Evolutionary conservation across 2,329 filamentous ascomycete genomes (phyloP).

Genomic region (Aspergillus brunneoviolaceus): DNA sequence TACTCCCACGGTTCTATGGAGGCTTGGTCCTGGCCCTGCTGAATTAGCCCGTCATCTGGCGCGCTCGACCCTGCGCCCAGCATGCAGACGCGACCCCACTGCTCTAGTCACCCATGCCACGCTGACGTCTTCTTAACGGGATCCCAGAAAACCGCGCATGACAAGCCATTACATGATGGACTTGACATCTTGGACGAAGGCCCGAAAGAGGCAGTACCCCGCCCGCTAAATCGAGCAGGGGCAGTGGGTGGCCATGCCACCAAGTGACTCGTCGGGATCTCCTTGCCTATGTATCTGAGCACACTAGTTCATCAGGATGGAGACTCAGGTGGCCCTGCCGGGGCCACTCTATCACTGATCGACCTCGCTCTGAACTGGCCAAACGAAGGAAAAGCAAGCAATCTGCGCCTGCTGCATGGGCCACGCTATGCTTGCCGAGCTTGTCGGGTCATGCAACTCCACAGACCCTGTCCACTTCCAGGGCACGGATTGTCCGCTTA

Average conservation of each 20-base stretch:
- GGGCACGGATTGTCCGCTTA: slow-evolving; percentile 14
- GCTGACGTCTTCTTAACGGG: slow-evolving; percentile 14
- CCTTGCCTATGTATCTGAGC: slow-evolving; percentile 14
- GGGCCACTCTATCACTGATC: slow-evolving; percentile 8
- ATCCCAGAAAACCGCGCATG: slow-evolving; percentile 14
- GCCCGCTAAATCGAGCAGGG: slow-evolving; percentile 13
- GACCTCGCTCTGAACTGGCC: neutral
- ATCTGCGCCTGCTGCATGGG: slow-evolving; percentile 14
- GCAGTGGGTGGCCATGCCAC: slow-evolving; percentile 11
- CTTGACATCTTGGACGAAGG: slow-evolving; percentile 2
- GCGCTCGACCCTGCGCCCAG: neutral
- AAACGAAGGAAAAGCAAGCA: slow-evolving; percentile 12
- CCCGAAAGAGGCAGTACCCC: slow-evolving; percentile 11
- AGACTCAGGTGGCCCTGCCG: slow-evolving; percentile 10
- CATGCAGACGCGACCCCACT: neutral
- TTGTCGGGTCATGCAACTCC: slow-evolving; percentile 12
- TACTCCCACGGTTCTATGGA: neutral
- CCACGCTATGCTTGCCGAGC: slow-evolving; percentile 11
- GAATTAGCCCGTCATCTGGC: neutral
- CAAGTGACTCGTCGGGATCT: slow-evolving; percentile 7
- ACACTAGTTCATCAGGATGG: slow-evolving; percentile 15
- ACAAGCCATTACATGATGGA: slow-evolving; percentile 8
- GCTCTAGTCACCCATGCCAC: slow-evolving; percentile 6
- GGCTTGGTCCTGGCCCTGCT: neutral
- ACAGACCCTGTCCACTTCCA: slow-evolving; percentile 7